A percentile compares a stretch with the other conserved stretches of the same genome.
phyloP scores from a whole-genome alignment of 2,329 filamentous ascomycete genomes.

The Scolecobasidium constrictum region DNA sequence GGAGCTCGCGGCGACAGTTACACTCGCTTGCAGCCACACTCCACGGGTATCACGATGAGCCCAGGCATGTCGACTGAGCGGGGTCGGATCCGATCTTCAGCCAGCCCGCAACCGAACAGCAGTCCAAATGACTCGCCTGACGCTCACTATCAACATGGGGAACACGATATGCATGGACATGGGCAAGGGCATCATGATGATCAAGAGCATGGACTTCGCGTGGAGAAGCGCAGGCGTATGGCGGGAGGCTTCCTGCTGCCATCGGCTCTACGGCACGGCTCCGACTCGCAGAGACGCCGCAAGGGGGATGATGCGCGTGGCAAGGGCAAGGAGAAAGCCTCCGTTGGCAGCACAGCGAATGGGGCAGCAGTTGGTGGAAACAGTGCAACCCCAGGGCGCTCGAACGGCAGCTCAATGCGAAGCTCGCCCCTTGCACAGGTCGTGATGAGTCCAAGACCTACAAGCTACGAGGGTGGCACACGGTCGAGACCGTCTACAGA shows the following conservation, averaged over 20 bases:
- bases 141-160: too few species aligned
- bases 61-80: too few species aligned
- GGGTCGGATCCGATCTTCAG: not conserved
- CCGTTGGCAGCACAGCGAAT: too few species aligned
- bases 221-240: conserved; percentile 2
- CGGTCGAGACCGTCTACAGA: conserved; percentile 3
- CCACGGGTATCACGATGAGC: too few species aligned
- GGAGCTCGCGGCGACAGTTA: too few species aligned
- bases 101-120: not conserved
- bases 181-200: too few species aligned
- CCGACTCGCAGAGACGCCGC: too few species aligned
- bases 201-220: conserved; percentile 1
- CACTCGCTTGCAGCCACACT: too few species aligned
- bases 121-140: not conserved
- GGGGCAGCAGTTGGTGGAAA: not conserved
- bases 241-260: conserved; percentile 9
- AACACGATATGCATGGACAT: too few species aligned
- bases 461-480: not conserved
- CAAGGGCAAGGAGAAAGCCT: conserved; percentile 1
- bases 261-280: conserved; percentile 3
- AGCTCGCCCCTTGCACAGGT: conserved; percentile 9
- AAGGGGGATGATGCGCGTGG: not conserved
- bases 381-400: not conserved
- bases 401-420: conserved; percentile 4
- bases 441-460: conserved; percentile 3